phyloP scores from a whole-genome alignment of 2,329 filamentous ascomycete species.

The Colletotrichum lini region DNA sequence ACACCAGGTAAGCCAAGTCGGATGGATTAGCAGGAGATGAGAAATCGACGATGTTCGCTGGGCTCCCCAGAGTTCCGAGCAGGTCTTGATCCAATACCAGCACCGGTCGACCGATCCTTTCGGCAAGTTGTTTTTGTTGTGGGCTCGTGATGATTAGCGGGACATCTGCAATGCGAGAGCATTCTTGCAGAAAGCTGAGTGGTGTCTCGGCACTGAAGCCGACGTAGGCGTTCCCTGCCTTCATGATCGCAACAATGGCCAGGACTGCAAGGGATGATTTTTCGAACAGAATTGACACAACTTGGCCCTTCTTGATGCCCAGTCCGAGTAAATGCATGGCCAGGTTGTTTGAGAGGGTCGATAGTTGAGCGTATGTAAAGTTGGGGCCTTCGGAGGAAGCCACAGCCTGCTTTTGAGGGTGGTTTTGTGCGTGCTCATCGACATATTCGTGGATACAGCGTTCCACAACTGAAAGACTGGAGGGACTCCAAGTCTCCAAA shows the following conservation, averaged over 20 bases:
- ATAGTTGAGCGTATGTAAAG: conserved; percentile 58
- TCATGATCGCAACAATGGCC: conserved; percentile 78
- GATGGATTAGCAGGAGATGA: conserved; percentile 13
- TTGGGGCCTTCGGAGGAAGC: conserved; percentile 34
- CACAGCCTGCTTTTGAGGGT: conserved; percentile 12
- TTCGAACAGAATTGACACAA: conserved; percentile 77
- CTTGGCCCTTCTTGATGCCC: conserved; percentile 65
- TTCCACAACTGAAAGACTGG: neutral
- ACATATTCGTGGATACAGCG: conserved; percentile 25
- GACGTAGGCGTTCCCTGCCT: conserved; percentile 62
- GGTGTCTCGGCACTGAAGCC: conserved; percentile 15
- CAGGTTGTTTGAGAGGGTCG: conserved; percentile 54
- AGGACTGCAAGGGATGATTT: conserved; percentile 79
- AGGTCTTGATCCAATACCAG: conserved; percentile 47
- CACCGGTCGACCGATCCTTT: neutral
- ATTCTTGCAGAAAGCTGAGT: conserved; percentile 16
- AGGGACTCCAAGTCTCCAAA: conserved; percentile 12
- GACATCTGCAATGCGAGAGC: conserved; percentile 4
- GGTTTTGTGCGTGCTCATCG: neutral
- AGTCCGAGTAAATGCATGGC: conserved; percentile 62
- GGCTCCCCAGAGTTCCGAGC: conserved; percentile 50
- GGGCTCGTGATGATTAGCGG: conserved; percentile 3
- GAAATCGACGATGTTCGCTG: neutral
- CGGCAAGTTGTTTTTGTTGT: neutral
- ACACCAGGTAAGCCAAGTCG: conserved; percentile 52